phyloP scores from a whole-genome alignment of 306 rosid genomes.

The Macrotyloma uniflorum region DNA sequence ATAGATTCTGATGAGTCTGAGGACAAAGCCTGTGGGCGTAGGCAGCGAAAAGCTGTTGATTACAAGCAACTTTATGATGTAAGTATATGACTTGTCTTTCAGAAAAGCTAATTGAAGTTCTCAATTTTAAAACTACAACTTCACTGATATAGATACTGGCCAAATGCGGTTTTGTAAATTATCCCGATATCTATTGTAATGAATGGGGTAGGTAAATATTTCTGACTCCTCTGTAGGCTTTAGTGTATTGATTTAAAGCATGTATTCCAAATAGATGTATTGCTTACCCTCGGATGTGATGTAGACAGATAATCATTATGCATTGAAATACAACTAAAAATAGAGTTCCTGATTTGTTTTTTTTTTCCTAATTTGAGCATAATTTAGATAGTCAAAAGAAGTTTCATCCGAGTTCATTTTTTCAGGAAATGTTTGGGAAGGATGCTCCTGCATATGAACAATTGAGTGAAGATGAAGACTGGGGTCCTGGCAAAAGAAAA shows the following conservation, averaged over 20 bases:
- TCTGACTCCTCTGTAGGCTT: background rate
- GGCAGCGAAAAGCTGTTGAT: conserved; percentile 77
- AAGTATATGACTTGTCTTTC: conserved; percentile 44
- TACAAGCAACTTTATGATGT: conserved; percentile 76
- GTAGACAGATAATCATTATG: background rate
- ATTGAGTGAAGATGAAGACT: conserved; percentile 90
- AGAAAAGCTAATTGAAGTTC: background rate
- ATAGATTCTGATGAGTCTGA: conserved; percentile 70
- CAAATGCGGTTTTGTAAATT: background rate
- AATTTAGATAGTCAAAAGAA: conserved; percentile 10
- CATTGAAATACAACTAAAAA: background rate
- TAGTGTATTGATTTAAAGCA: background rate
- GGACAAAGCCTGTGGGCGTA: conserved; percentile 60
- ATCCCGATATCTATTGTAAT: background rate
- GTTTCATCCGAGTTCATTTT: conserved; percentile 22
- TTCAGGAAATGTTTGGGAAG: conserved; percentile 93
- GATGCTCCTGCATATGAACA: conserved; percentile 69
- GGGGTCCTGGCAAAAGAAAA: conserved; percentile 86
- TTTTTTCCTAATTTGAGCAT: background rate
- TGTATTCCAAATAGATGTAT: conserved; percentile 1
- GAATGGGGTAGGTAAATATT: background rate
- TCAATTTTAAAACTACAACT: conserved; percentile 21
- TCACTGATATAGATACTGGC: conserved; percentile 17
- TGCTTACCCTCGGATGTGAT: conserved; percentile 11
- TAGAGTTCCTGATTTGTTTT: background rate